phyloP scores from a whole-genome alignment of 1,284 basidiomycete genomes.

The Marasmius sp. region DNA sequence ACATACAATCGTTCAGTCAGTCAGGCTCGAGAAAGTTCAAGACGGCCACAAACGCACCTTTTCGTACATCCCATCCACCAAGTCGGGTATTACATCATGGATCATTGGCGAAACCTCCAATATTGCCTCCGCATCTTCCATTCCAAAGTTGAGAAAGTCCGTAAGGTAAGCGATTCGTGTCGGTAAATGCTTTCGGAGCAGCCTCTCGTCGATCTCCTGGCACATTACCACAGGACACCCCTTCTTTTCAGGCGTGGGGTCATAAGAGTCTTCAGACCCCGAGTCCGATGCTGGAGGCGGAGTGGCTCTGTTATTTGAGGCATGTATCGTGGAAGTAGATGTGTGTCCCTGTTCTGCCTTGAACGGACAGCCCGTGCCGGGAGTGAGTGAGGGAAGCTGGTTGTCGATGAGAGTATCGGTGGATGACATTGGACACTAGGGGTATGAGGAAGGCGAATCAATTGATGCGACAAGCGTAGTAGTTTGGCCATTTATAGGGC shows the following conservation, averaged over 20 bases:
- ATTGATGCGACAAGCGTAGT: background rate
- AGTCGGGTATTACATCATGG: constrained; percentile 38
- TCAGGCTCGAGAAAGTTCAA: background rate
- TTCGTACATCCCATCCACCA: constrained; percentile 46
- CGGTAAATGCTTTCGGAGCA: constrained; percentile 8
- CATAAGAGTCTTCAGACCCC: background rate
- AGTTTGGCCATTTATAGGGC: background rate
- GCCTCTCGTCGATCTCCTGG: constrained; percentile 11
- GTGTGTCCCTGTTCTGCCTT: background rate
- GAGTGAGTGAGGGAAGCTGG: background rate
- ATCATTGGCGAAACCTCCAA: constrained; percentile 40
- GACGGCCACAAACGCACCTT: constrained; percentile 22
- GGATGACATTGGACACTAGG: background rate
- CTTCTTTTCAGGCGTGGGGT: background rate
- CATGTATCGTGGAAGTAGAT: background rate
- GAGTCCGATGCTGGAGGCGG: background rate
- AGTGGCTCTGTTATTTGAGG: background rate
- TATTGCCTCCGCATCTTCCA: constrained; percentile 39
- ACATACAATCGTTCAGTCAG: background rate
- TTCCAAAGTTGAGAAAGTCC: constrained; percentile 44
- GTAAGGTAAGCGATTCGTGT: constrained; percentile 34
- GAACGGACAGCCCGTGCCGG: background rate
- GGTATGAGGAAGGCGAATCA: background rate
- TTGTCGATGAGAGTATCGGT: background rate
- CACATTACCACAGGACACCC: background rate